Base-by-base conservation (phyloP, 1,284 basidiomycete genomes). In the Papiliotrema terrestris region DNA sequence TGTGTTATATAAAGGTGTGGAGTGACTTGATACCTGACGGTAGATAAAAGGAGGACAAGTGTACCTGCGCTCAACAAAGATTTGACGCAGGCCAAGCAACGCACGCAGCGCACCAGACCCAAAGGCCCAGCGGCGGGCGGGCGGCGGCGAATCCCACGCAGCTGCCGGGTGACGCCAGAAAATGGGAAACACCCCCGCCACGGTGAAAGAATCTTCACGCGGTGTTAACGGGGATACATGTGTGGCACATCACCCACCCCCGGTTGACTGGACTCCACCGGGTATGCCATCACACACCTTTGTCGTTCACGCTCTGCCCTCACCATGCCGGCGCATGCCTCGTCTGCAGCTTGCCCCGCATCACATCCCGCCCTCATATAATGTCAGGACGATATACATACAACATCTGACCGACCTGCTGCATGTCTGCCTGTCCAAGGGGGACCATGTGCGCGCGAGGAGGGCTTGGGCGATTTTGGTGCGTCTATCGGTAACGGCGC, bases 391-490 rank as follows among this genome's bases (percentile, higher is more conserved):
- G 13, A 65, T 64, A 46, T 70, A 72, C 54, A 67, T 77, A 23
- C 71, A 73, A 44, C 74, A 77, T 55, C 61, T 76, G 32, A 62
- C 68, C 8, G 67, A 74, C 51, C 61, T 72, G 4, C 75, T 93
- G 15, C 84, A 91, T 51, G 75, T 89, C 41, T 86, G 82, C 63
- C 77, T 93, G 38, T 85, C 89, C 49, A 82, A 84, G 14, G 79
- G 82, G 38, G 88, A 93, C 69, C 72, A 84, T 49, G 68, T 71
- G 35, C 81, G 88, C 38, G 91, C 90, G 17, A 81, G 78, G 48
- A 80, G 83, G 58, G 87, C 87, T 9, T 95, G 89, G 88, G 78
- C 82, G 29, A 87, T 93, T 54, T 81, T 94, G 38, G 82, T 84
- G 38, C 52, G 72, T 68, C 25, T 14, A 13, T 35, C 39, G n/a